Evolutionary conservation across 2,329 filamentous ascomycete species (phyloP), one percentile per base, ranked within the genome.

Genomic region (Nemania bipapillata): DNA sequence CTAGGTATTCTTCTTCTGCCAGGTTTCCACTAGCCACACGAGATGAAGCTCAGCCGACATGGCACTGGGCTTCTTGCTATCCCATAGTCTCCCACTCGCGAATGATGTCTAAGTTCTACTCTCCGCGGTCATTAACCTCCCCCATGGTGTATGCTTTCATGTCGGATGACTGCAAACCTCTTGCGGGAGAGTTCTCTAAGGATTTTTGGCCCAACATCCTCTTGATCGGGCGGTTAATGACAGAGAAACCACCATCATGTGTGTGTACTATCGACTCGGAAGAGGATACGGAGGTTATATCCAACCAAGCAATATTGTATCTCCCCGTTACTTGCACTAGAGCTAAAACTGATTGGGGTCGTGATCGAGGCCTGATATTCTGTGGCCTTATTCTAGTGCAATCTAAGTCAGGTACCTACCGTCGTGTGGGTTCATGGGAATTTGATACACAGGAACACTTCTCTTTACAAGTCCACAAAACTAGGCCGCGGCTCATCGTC

Each of bases 131-230:
- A 3, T 1, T 9, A 32, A 2, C 37, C 2, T 59, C 28, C n/a
- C 63, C 8, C 7, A 15, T 62, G 32, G 64, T 45, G 11, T 66
- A 66, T 30, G 64, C 20, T 20, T 63, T 66, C 26, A 62, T 58
- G 64, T 66, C 64, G 17, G 28, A 45, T 5, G 35, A 63, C 26
- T 62, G 52, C 8, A 26, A 47, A 3, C 52, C 58, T 8, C 32
- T 62, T 6, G 30, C 64, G 1, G n/a, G 35, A 17, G 24, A 37
- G 20, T 4, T 0, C 11, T 62, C 58, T 0, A 24, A 5, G 32
- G 45, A 53, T 20, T 58, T 35, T 9, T 66, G 58, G 64, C 64
- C 58, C 2, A 52, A 53, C 3, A 11, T 57, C 3, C 20, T 57
- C 42, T 12, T 62, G 20, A 58, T 66, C 15, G 58, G 58, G 24